Conservation (phyloP, 202 grass and related monocot genomes). For the Eragrostis tef region DNA sequence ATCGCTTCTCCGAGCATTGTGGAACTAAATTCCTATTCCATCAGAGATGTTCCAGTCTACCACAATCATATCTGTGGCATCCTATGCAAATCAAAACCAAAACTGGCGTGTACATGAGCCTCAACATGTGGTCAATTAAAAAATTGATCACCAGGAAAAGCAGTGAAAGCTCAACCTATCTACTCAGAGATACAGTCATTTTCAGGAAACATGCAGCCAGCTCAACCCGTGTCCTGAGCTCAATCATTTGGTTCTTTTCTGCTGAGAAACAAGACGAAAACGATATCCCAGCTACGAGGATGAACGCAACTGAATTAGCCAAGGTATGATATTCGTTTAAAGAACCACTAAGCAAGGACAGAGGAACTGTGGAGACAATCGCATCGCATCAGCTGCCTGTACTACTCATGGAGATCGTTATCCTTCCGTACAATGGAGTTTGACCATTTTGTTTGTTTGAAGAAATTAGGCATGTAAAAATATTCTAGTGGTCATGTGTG, state of each 20-base stretch:
- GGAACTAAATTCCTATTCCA: neutral
- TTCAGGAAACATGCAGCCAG: neutral
- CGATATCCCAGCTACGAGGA: slow-evolving; percentile 3
- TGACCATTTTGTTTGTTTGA: neutral
- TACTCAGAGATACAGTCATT: neutral
- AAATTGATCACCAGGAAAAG: too few relatives aligned
- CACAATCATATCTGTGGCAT: too few relatives aligned
- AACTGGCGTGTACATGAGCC: too few relatives aligned
- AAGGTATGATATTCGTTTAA: too few relatives aligned
- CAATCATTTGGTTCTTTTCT: neutral
- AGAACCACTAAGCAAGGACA: neutral
- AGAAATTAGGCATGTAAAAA: neutral
- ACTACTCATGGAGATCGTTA: slow-evolving; percentile 2
- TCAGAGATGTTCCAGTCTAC: neutral
- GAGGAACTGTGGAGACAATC: neutral
- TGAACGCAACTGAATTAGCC: too few relatives aligned
- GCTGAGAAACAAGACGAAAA: neutral
- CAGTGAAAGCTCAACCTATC: neutral
- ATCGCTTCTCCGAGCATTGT: neutral
- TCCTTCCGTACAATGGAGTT: neutral
- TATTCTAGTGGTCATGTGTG: slow-evolving; percentile 18
- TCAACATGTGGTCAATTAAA: too few relatives aligned
- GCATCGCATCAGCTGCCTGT: neutral
- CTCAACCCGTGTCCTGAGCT: neutral
- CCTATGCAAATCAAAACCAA: neutral